phyloP scores from a whole-genome alignment of 371 early-diverging fungal genomes.

The Lichtheimia hyalospora region DNA sequence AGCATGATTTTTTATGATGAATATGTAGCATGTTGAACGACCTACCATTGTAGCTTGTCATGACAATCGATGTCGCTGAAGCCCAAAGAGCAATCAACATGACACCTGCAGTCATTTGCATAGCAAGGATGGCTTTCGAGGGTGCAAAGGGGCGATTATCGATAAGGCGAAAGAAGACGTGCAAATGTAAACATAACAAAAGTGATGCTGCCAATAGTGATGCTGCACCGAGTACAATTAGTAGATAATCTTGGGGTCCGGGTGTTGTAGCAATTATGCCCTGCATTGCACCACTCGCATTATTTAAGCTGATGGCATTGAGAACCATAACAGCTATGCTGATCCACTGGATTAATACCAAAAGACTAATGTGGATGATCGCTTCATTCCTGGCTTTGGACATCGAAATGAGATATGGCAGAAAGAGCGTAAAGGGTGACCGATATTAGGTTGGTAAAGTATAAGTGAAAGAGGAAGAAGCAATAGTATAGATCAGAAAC shows the following conservation, averaged over 20 bases:
- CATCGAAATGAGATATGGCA: conserved; percentile 1
- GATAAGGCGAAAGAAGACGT: conserved; percentile 11
- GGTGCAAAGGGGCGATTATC: conserved; percentile 6
- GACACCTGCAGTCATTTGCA: conserved; percentile 19
- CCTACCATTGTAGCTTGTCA: conserved; percentile 23
- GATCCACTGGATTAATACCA: conserved; percentile 32
- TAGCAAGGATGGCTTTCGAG: conserved; percentile 11
- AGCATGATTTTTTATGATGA: not conserved
- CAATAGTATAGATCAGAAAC: not conserved
- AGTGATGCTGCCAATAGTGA: conserved; percentile 26
- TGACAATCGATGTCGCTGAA: conserved; percentile 16
- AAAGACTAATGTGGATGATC: conserved; percentile 20
- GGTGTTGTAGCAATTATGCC: conserved; percentile 15
- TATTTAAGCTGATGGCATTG: conserved; percentile 19
- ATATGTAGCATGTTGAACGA: too few species aligned
- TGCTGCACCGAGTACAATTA: conserved; percentile 20
- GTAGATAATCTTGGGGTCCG: conserved; percentile 26
- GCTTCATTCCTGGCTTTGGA: conserved; percentile 15
- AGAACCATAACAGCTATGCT: conserved; percentile 30
- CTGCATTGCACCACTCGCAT: not conserved
- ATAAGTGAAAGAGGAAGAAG: conserved; percentile 3
- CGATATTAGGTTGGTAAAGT: not conserved
- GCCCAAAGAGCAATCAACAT: conserved; percentile 28
- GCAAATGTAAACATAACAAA: conserved; percentile 22
- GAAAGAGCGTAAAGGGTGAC: not conserved